Evolutionary conservation across 768 basidiomycete genomes (phyloP).

Genomic region (Exidia glandulosa): DNA sequence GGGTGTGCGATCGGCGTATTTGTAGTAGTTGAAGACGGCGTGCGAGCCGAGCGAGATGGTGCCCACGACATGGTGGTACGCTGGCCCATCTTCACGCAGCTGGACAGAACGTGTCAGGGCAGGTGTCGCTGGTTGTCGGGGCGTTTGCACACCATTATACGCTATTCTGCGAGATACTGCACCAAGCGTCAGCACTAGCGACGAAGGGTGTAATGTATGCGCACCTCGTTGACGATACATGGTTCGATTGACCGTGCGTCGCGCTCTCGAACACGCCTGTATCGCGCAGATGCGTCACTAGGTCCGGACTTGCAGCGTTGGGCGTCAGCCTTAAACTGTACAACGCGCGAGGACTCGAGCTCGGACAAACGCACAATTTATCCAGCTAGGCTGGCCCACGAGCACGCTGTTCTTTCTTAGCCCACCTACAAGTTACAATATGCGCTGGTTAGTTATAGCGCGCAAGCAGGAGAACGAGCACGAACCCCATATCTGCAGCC

Average conservation of each 20-base stretch:
- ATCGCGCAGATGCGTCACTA: conserved; percentile 55
- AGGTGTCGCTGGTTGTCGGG: background rate
- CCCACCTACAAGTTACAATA: conserved; percentile 55
- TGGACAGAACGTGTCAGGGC: conserved; percentile 17
- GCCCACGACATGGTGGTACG: conserved; percentile 78
- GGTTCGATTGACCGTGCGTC: conserved; percentile 66
- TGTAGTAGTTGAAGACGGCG: conserved; percentile 72
- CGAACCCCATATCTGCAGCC: conserved; percentile 66
- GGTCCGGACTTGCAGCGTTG: conserved; percentile 46
- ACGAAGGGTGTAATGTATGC: conserved; percentile 7
- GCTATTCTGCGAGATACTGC: conserved; percentile 80
- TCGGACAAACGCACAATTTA: conserved; percentile 59
- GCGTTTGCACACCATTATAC: conserved; percentile 63
- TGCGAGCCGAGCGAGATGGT: conserved; percentile 83
- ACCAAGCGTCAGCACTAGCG: conserved; percentile 8
- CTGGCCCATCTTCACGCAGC: conserved; percentile 90
- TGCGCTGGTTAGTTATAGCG: conserved; percentile 2
- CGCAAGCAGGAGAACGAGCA: background rate
- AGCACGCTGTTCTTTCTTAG: conserved; percentile 58
- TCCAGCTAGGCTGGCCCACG: conserved; percentile 55
- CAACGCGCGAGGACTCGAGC: background rate
- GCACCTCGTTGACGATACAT: conserved; percentile 83
- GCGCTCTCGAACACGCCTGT: conserved; percentile 55
- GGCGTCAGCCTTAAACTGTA: background rate
- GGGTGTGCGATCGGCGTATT: too few relatives aligned